Conservation (phyloP, 2,329 filamentous ascomycete genomes). For the Neospermospora avenae region DNA sequence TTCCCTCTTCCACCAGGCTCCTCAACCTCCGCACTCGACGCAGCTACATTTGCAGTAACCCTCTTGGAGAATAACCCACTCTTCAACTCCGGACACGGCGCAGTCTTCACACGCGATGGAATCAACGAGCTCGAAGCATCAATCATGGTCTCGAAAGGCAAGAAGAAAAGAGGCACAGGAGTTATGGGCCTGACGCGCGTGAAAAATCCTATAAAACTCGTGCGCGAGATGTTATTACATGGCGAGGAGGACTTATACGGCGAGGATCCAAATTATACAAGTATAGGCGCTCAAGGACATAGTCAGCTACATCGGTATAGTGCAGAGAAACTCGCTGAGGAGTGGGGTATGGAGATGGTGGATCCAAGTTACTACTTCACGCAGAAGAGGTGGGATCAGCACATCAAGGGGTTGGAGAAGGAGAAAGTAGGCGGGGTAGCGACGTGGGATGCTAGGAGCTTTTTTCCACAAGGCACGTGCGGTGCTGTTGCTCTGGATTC, state of each 20-base stretch:
- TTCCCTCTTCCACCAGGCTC: conserved; percentile 47
- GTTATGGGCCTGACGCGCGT: conserved; percentile 70
- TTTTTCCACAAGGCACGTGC: conserved; percentile 78
- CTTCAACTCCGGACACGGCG: conserved; percentile 81
- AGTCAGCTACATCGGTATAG: conserved; percentile 64
- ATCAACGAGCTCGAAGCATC: conserved; percentile 83
- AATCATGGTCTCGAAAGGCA: conserved; percentile 75
- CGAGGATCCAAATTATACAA: conserved; percentile 30
- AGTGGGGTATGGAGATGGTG: conserved; percentile 70
- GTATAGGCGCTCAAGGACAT: conserved; percentile 57
- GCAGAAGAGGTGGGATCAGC: conserved; percentile 74
- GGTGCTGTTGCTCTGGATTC: conserved; percentile 78
- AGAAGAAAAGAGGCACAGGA: conserved; percentile 73
- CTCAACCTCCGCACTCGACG: conserved; percentile 59
- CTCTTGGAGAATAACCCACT: conserved; percentile 76
- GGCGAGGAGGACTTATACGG: conserved; percentile 59
- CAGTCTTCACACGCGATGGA: conserved; percentile 81
- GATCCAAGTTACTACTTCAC: conserved; percentile 73
- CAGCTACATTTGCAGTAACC: conserved; percentile 70
- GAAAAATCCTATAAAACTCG: conserved; percentile 77
- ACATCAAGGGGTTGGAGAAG: conserved; percentile 54
- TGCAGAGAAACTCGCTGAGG: conserved; percentile 64
- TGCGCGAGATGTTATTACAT: conserved; percentile 64
- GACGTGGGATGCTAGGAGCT: conserved; percentile 59
- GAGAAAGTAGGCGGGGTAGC: conserved; percentile 45